A percentile compares a stretch with the other conserved stretches of the same genome.
Evolutionary conservation across 108 stramenopile species (phyloP).

Genomic region (Mediolabrus comicus): DNA sequence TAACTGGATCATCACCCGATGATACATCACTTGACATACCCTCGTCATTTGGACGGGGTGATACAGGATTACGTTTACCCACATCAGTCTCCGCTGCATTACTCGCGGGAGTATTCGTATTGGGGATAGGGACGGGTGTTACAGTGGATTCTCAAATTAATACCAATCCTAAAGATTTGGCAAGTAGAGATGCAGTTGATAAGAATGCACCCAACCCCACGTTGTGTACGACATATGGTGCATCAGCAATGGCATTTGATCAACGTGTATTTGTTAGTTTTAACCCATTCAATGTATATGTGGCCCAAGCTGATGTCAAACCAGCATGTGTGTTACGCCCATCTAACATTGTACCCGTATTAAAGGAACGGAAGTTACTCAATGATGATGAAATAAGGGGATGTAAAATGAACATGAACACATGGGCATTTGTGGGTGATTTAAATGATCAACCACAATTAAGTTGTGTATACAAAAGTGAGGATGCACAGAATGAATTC

Average conservation of each 20-base stretch:
- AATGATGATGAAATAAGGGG: conserved; percentile 85
- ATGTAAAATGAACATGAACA: conserved; percentile 93
- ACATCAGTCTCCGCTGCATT: conserved; percentile 78
- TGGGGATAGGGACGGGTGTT: conserved; percentile 92
- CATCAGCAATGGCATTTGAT: conserved; percentile 93
- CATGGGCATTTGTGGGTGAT: conserved; percentile 96
- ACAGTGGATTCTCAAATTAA: conserved; percentile 93
- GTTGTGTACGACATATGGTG: conserved; percentile 87
- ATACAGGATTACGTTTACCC: conserved; percentile 67
- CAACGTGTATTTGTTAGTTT: conserved; percentile 94
- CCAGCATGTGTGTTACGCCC: conserved; percentile 92
- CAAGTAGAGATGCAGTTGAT: conserved; percentile 93
- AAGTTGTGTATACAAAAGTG: conserved; percentile 93
- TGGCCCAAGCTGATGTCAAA: conserved; percentile 94
- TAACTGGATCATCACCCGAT: conserved; percentile 49
- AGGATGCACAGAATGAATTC: conserved; percentile 96
- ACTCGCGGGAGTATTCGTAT: conserved; percentile 87
- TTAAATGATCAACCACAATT: conserved; percentile 90
- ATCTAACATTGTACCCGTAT: conserved; percentile 82
- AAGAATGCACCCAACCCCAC: conserved; percentile 91
- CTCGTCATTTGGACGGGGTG: conserved; percentile 65
- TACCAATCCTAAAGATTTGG: conserved; percentile 89
- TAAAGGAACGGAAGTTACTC: conserved; percentile 76
- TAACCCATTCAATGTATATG: conserved; percentile 95
- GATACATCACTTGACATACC: conserved; percentile 55